A percentile compares a stretch with the other conserved stretches of the same genome.
Conservation (phyloP, 306 rosid species). For the apple (Malus domestica) region ASM211411v1 NC_041800.1:2311001-2311500, state of each 20-base stretch:
- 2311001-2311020: neutral
- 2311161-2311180: neutral
- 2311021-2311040: neutral
- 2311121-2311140: neutral
- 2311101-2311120: neutral
- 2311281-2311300: neutral
- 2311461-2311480: conserved; percentile 27
- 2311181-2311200: neutral
- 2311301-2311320: neutral
- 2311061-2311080: neutral
- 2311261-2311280: neutral
- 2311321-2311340: conserved; percentile 60
- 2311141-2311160: neutral
- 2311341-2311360: conserved; percentile 92
- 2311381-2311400: conserved; percentile 81
- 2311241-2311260: neutral
- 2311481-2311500: conserved; percentile 28
- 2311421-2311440: conserved; percentile 34
- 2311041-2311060: neutral
- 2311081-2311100: neutral
- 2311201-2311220: neutral
- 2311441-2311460: conserved; percentile 58
- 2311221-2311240: neutral
- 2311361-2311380: conserved; percentile 69
- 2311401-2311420: conserved; percentile 29